Evolutionary conservation across 257 asterid genomes (phyloP), one percentile per base, ranked within the genome.

Genomic region (Solanum tarapatanum): DNA sequence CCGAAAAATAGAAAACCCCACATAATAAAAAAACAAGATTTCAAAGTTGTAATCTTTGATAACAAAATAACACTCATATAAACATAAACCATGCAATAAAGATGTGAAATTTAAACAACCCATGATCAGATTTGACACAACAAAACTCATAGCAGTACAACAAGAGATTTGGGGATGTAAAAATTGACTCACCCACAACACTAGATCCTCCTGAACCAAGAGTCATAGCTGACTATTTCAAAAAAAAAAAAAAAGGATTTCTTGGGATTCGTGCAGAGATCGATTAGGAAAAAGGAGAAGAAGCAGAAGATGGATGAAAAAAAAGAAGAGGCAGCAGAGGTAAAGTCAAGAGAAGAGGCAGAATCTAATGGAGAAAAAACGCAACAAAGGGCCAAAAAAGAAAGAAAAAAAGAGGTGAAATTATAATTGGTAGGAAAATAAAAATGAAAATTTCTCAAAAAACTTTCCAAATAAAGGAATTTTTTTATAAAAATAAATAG

Each of bases 141-240:
- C 39, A 12, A 64, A 75, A 48, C 68, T 11, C 10, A 10, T 5
- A 23, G 30, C 35, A 77, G 28, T n/a, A 70, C 26, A 55, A 24
- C 17, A 64, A 24, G 33, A 24, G 73, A 24, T 66, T 66, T 66
- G 33, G 77, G 77, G 41, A 7, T 70, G 41, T 4, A 14, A 85
- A 33, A 76, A 33, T 55, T 12, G 60, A 51, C 90, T 85, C 85
- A 95, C 98, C 98, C 72, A 95, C 98, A n/a, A 93, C 93, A 89
- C 96, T 93, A 89, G 98, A 95, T 93, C 95, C 98, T 91, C 94
- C 96, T 55, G 98, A 94, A 87, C 98, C 95, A 80, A 93, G 96
- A 85, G 97, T 90, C 99, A 94, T 95, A 91, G 41, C 90, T 85
- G 86, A 51, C 32, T 37, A 74, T 66, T 32, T 84, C 17, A 5